Conservation (phyloP, 1,284 basidiomycete species). For the Apiotrichum porosum region DNA sequence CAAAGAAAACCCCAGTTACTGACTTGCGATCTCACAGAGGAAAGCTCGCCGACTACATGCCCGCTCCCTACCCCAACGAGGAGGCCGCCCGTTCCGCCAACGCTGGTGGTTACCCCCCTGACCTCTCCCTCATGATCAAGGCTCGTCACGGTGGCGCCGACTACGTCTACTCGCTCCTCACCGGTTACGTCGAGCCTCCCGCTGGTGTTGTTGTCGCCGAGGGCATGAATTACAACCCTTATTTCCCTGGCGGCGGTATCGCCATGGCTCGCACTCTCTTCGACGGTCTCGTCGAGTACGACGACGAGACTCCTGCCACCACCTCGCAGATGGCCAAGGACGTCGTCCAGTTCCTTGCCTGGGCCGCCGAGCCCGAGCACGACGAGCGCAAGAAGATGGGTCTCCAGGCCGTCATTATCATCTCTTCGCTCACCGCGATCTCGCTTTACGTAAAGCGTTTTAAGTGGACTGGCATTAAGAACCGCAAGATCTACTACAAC, state of each 20-base stretch:
- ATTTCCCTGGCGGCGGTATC: conserved; percentile 96
- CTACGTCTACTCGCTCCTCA: conserved; percentile 94
- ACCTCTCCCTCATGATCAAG: conserved; percentile 96
- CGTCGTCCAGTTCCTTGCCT: conserved; percentile 88
- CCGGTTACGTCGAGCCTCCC: conserved; percentile 94
- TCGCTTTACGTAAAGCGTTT: conserved; percentile 79
- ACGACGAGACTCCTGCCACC: conserved; percentile 94
- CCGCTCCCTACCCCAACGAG: conserved; percentile 92
- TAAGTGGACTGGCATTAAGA: conserved; percentile 91
- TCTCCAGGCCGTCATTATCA: conserved; percentile 77
- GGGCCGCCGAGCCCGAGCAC: conserved; percentile 96
- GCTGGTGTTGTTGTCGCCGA: conserved; percentile 95
- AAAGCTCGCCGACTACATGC: conserved; percentile 84
- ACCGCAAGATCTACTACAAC: conserved; percentile 71
- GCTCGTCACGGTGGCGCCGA: conserved; percentile 96
- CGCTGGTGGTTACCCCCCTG: conserved; percentile 83
- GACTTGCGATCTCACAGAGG: no score
- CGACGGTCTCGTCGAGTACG: conserved; percentile 91
- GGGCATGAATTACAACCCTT: conserved; percentile 97
- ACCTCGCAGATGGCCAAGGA: conserved; percentile 99
- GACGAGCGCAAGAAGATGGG: conserved; percentile 97
- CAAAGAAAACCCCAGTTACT: no score
- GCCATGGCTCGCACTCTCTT: conserved; percentile 97
- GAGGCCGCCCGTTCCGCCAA: conserved; percentile 95
- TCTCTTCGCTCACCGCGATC: conserved; percentile 75